phyloP scores from a whole-genome alignment of 2,329 filamentous ascomycete species.

The Fusarium torulosum region DNA sequence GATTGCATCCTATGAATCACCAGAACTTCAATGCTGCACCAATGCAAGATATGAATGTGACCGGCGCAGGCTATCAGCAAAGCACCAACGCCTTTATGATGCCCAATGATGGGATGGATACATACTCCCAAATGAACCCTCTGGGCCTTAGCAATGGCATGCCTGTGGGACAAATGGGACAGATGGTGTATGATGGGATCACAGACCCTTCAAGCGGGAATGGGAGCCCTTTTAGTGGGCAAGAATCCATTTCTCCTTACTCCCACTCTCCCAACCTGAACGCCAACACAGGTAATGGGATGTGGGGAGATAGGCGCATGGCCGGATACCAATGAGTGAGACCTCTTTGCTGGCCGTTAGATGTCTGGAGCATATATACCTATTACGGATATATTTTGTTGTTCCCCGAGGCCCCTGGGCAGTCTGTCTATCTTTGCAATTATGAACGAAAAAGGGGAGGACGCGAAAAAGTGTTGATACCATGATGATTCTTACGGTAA shows the following conservation, averaged over 20 bases:
- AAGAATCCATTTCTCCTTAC: slow-evolving; percentile 54
- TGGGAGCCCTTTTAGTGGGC: slow-evolving; percentile 55
- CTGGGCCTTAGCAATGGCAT: slow-evolving; percentile 49
- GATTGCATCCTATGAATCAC: slow-evolving; percentile 46
- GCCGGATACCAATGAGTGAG: slow-evolving; percentile 28
- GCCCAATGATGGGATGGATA: slow-evolving; percentile 47
- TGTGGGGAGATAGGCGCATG: slow-evolving; percentile 39
- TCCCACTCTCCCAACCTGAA: slow-evolving; percentile 52
- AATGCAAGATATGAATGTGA: slow-evolving; percentile 46
- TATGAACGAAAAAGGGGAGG: slow-evolving; percentile 15
- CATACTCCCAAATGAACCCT: slow-evolving; percentile 51
- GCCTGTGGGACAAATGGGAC: slow-evolving; percentile 49
- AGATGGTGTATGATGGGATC: slow-evolving; percentile 51
- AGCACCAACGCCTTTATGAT: slow-evolving; percentile 46
- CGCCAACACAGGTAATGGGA: slow-evolving; percentile 37
- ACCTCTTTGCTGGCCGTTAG: neutral
- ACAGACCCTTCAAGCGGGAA: slow-evolving; percentile 51
- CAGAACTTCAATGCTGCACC: slow-evolving; percentile 41
- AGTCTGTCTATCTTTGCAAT: slow-evolving; percentile 2
- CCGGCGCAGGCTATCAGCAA: slow-evolving; percentile 44
- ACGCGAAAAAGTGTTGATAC: slow-evolving; percentile 34
- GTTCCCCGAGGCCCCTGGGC: neutral
- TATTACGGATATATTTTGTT: slow-evolving; percentile 8
- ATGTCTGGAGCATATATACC: neutral
- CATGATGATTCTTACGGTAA: slow-evolving; percentile 39